phyloP scores from a whole-genome alignment of 176 grass and related monocot genomes.

The Oryza brachyantha region DNA sequence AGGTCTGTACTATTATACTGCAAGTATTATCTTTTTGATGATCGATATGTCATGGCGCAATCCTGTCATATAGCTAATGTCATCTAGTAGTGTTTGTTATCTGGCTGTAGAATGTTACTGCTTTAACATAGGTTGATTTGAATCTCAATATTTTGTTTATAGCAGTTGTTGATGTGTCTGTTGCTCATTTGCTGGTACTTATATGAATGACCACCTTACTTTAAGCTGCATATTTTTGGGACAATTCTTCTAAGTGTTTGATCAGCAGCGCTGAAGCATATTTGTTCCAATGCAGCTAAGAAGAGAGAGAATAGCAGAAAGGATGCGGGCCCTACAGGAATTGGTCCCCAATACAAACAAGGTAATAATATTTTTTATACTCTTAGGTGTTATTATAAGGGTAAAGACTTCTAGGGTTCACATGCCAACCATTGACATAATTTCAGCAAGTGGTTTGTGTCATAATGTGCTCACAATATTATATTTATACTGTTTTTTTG shows the following conservation, averaged over 20 bases:
- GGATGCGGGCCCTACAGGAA: conserved; percentile 92
- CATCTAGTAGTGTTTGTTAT: not conserved
- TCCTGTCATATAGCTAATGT: not conserved
- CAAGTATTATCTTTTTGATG: conserved; percentile 17
- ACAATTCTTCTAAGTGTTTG: conserved; percentile 13
- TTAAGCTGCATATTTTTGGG: conserved; percentile 1
- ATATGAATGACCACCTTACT: not conserved
- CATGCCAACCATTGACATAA: conserved; percentile 41
- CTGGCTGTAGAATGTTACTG: conserved; percentile 9
- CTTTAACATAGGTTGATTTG: conserved; percentile 7
- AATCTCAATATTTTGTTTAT: conserved; percentile 22
- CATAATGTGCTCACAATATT: conserved; percentile 32
- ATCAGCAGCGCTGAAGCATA: conserved; percentile 27
- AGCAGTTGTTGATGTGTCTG: not conserved
- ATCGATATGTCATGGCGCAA: not conserved
- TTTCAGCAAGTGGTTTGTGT: conserved; percentile 33
- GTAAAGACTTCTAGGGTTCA: conserved; percentile 34
- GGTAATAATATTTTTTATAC: conserved; percentile 42
- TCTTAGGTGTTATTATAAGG: conserved; percentile 34
- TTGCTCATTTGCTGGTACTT: not conserved
- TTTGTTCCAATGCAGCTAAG: conserved; percentile 63
- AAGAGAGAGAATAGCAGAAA: conserved; percentile 99
- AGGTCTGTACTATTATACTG: not conserved
- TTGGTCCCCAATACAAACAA: conserved; percentile 99
- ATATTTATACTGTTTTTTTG: not conserved